Evolutionary conservation across 257 asterid species (phyloP).

Genomic region (Verbena officinalis): DNA sequence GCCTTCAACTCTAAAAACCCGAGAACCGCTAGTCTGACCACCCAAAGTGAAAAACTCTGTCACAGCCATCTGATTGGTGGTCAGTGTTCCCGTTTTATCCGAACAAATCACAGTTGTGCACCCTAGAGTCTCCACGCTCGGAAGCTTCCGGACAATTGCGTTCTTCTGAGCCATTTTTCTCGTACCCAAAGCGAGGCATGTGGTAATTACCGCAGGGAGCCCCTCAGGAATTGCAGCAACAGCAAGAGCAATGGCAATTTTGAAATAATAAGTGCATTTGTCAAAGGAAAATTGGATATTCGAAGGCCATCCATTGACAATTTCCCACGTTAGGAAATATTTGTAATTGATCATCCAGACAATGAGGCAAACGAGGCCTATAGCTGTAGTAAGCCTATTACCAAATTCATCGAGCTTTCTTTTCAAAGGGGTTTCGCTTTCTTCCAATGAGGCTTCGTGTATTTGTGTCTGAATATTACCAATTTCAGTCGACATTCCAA

Average conservation of each 20-base stretch:
- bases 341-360: conserved; percentile 71
- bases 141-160: conserved; percentile 73
- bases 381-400: conserved; percentile 56
- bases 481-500: conserved; percentile 68
- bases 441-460: conserved; percentile 69
- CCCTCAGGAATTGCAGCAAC: conserved; percentile 91
- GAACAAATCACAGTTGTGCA: conserved; percentile 81
- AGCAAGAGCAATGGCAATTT: conserved; percentile 76
- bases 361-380: conserved; percentile 57
- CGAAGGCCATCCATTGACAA: conserved; percentile 58
- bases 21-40: conserved; percentile 33
- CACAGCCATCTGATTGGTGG: conserved; percentile 73
- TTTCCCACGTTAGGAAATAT: conserved; percentile 64
- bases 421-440: conserved; percentile 64
- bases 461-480: conserved; percentile 67
- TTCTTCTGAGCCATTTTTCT: conserved; percentile 69
- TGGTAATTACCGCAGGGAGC: conserved; percentile 73
- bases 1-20: conserved; percentile 58
- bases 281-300: conserved; percentile 59
- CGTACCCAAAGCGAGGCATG: conserved; percentile 74
- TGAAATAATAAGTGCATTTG: conserved; percentile 71
- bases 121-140: conserved; percentile 76
- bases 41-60: conserved; percentile 58
- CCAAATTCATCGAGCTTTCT: conserved; percentile 76
- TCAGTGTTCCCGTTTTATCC: conserved; percentile 72